Percentiles rank a stretch among this genome's conserved stretches.
Evolutionary conservation across 2,329 filamentous ascomycete species (phyloP).

Genomic region (Pleurostoma richardsiae): DNA sequence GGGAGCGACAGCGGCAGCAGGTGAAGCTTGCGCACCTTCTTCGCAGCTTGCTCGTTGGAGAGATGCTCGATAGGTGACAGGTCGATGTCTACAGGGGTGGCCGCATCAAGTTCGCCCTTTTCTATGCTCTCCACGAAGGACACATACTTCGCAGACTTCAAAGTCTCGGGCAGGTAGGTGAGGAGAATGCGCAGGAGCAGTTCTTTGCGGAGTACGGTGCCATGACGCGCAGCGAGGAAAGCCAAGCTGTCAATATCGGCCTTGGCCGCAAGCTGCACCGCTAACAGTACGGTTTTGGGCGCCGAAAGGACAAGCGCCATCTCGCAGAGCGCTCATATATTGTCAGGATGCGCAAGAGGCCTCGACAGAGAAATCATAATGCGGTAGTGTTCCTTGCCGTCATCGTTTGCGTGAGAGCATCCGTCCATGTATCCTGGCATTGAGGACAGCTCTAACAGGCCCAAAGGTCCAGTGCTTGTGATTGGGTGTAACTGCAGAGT

Average conservation of each 20-base stretch:
- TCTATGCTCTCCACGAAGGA: conserved; percentile 55
- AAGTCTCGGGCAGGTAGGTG: conserved; percentile 70
- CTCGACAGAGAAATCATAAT: too few species aligned
- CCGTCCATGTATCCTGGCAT: too few species aligned
- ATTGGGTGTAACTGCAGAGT: too few species aligned
- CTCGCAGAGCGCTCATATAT: conserved; percentile 8
- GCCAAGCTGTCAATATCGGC: conserved; percentile 60
- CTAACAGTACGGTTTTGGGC: conserved; percentile 67
- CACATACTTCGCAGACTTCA: conserved; percentile 58
- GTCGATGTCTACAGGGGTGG: conserved; percentile 44
- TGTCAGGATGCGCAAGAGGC: too few species aligned
- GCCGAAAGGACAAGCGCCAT: conserved; percentile 48
- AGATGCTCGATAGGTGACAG: conserved; percentile 50
- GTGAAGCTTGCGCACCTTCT: conserved; percentile 57
- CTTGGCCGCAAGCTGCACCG: conserved; percentile 63
- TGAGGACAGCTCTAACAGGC: too few species aligned
- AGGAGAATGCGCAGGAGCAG: conserved; percentile 69
- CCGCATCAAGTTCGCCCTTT: conserved; percentile 35
- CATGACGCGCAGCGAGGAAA: conserved; percentile 51
- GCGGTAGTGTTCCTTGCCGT: too few species aligned
- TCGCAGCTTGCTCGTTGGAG: conserved; percentile 59
- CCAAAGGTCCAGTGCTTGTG: too few species aligned
- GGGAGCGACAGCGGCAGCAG: conserved; percentile 53
- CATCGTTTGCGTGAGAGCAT: too few species aligned
- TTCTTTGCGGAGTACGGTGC: conserved; percentile 55